Conservation (phyloP, 164 flowering plant species). For the Platanus orientalis region DNA sequence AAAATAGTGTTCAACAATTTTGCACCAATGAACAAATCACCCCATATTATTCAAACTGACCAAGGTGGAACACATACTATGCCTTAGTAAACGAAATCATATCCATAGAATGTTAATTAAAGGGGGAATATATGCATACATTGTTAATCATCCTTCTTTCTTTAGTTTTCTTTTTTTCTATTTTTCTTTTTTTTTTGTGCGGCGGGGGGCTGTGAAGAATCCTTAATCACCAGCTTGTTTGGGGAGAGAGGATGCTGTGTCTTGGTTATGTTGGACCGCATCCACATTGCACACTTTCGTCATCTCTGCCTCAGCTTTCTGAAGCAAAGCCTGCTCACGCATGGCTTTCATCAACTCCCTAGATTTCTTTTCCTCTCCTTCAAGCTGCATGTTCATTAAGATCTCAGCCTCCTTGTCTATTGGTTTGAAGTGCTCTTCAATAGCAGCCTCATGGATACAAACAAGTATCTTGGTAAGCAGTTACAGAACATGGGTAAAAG, state of each 20-base stretch:
- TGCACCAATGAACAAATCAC: too few relatives aligned
- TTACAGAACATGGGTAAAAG: not conserved
- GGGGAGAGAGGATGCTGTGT: not conserved
- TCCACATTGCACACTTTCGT: conserved; percentile 1
- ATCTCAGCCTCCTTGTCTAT: conserved; percentile 59
- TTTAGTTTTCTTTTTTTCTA: too few relatives aligned
- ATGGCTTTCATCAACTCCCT: conserved; percentile 47
- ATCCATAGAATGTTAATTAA: too few relatives aligned
- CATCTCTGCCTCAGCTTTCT: conserved; percentile 20
- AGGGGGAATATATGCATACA: too few relatives aligned
- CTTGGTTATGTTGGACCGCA: conserved; percentile 7
- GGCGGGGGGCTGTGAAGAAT: too few relatives aligned
- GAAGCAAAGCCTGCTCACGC: conserved; percentile 42
- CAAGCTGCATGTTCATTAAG: conserved; percentile 64
- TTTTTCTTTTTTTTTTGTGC: too few relatives aligned
- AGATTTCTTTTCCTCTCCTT: conserved; percentile 55
- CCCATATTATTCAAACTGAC: too few relatives aligned
- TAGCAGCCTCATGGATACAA: conserved; percentile 70
- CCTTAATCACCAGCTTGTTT: not conserved
- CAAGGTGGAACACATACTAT: too few relatives aligned
- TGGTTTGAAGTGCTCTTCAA: conserved; percentile 72
- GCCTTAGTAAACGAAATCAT: too few relatives aligned
- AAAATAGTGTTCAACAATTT: too few relatives aligned
- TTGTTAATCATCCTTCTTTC: too few relatives aligned
- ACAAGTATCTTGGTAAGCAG: not conserved